Conservation (phyloP, 768 basidiomycete species). For the Agrocybe chaxingu region DNA sequence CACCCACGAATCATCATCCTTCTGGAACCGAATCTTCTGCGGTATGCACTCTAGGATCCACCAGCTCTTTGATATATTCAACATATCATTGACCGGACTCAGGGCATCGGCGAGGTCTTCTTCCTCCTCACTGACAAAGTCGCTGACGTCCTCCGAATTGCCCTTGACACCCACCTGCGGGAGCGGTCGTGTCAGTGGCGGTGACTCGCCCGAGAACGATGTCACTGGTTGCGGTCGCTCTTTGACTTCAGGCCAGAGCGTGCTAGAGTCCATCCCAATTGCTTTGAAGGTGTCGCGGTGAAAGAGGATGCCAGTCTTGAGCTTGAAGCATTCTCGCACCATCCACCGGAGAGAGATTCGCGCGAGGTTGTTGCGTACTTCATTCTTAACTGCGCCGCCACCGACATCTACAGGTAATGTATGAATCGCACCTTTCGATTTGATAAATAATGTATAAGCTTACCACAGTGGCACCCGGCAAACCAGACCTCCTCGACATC, state of each 20-base stretch:
- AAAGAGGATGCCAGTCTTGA: slow-evolving; percentile 60
- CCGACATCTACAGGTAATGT: slow-evolving; percentile 54
- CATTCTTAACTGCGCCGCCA: slow-evolving; percentile 64
- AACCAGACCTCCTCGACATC: slow-evolving; percentile 83
- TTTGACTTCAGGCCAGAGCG: slow-evolving; percentile 42
- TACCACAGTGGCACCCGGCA: slow-evolving; percentile 69
- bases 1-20: slow-evolving; percentile 37
- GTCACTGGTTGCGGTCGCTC: slow-evolving; percentile 36
- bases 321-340: slow-evolving; percentile 60
- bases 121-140: slow-evolving; percentile 49
- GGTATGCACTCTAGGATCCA: slow-evolving; percentile 63
- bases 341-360: slow-evolving; percentile 78
- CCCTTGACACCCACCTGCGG: slow-evolving; percentile 20
- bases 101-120: slow-evolving; percentile 60
- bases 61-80: slow-evolving; percentile 46
- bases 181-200: slow-evolving; percentile 14
- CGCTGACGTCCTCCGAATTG: slow-evolving; percentile 19
- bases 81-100: slow-evolving; percentile 52
- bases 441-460: slow-evolving; percentile 4
- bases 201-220: slow-evolving; percentile 20
- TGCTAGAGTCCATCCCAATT: slow-evolving; percentile 43
- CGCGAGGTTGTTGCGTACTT: slow-evolving; percentile 54
- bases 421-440: too few species aligned
- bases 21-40: slow-evolving; percentile 36
- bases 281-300: slow-evolving; percentile 40